Base-by-base conservation (phyloP, 139 green algal species). In the Coelastrella sp. region DNA sequence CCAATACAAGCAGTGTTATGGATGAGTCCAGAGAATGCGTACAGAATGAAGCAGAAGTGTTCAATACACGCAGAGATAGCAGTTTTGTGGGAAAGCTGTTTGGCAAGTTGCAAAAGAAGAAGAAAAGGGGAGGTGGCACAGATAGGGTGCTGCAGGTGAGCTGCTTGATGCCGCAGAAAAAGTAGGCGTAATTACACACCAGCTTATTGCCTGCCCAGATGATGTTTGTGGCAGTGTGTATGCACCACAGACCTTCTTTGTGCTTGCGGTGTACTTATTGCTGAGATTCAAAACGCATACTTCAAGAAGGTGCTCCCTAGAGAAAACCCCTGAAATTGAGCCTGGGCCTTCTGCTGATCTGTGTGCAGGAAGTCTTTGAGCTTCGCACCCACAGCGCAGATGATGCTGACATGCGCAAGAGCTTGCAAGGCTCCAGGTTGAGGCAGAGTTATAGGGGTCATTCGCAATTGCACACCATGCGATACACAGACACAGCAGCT, bases 71-170 rank as follows among this genome's bases (percentile, higher is more conserved):
- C 63, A 73, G 63, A 23, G n/a, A 19, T 30, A 35, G 9, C 27
- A 73, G 63, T n/a, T 32, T 35, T 48, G 63, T 21, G 3, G 30
- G 63, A 19, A 37, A 73, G 63, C 63, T 73, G 63, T 37, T 37
- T 73, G 63, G 30, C 63, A 73, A 40, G 63, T n/a, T n/a, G n/a
- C n/a, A n/a, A n/a, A 73, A 73, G 63, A 73, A 57, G 45, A 57
- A 73, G 63, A 35, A 37, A 17, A 73, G n/a, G 30, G 25, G 17
- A 9, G 41, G 41, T 7, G 41, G 63, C 63, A 73, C 17, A 19
- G 25, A 45, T 17, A 43, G 41, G 63, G 7, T 73, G 27, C 27
- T 40, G 32, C 63, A 73, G 63, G 63, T 69, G 5, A 40, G 62
- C n/a, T n/a, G n/a, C n/a, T n/a, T n/a, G n/a, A n/a, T n/a, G n/a